phyloP scores from a whole-genome alignment of 192 early-diverging fungal species.

The Dimargaris cristalligena region DNA sequence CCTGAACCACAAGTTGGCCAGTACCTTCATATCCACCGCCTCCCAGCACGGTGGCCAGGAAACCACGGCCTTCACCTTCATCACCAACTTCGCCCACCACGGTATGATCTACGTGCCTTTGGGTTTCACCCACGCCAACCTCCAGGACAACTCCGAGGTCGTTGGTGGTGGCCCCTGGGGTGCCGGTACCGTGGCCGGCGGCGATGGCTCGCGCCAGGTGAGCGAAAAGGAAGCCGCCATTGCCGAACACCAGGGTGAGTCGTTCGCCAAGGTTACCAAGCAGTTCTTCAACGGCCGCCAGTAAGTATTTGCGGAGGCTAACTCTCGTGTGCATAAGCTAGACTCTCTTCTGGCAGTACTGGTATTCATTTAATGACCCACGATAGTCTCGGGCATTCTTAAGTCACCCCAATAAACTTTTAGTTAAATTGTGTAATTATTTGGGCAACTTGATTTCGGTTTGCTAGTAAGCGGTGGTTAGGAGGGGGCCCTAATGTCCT shows the following conservation, averaged over 20 bases:
- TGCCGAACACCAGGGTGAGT: constrained; percentile 23
- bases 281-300: constrained; percentile 11
- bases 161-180: constrained; percentile 36
- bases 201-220: constrained; percentile 21
- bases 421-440: no score
- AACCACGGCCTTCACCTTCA: constrained; percentile 20
- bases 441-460: no score
- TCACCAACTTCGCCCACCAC: constrained; percentile 27
- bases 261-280: constrained; percentile 21
- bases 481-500: no score
- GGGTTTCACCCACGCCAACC: constrained; percentile 15
- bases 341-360: no score
- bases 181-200: constrained; percentile 22
- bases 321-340: no score
- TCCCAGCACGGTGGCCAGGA: constrained; percentile 27
- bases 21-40: constrained; percentile 22
- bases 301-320: no score
- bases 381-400: no score
- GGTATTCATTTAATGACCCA: no score
- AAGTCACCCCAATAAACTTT: no score
- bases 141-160: constrained; percentile 27
- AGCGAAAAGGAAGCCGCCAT: constrained; percentile 30
- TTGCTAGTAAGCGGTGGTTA: no score
- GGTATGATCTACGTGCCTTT: constrained; percentile 35
- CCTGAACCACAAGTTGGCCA: constrained; percentile 23